phyloP scores from a whole-genome alignment of 2,329 filamentous ascomycete species.

The Alternaria triticimaculans region DNA sequence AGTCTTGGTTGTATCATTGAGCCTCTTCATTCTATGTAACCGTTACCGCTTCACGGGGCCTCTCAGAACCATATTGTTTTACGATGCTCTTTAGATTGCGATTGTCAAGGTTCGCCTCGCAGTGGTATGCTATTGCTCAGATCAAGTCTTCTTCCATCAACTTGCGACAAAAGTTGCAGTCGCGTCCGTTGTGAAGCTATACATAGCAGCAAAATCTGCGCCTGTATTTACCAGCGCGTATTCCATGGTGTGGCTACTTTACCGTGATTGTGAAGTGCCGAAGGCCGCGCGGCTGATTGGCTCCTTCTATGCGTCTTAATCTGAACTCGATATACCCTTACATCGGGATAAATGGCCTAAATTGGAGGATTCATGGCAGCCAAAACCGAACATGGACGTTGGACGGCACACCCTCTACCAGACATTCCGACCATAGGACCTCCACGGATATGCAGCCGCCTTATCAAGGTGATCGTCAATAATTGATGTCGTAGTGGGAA shows the following conservation, averaged over 20 bases:
- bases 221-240: conserved; percentile 13
- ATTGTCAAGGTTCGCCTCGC: conserved; percentile 21
- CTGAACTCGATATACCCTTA: conserved; percentile 25
- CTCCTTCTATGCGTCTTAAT: conserved; percentile 21
- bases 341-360: conserved; percentile 18
- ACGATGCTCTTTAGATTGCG: conserved; percentile 5
- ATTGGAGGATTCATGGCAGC: conserved; percentile 1
- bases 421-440: not conserved
- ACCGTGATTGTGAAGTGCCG: conserved; percentile 22
- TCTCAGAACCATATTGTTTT: conserved; percentile 15
- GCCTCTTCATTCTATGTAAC: conserved; percentile 10
- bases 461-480: not conserved
- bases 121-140: conserved; percentile 5
- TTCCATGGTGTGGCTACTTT: conserved; percentile 21
- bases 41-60: conserved; percentile 1
- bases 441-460: not conserved
- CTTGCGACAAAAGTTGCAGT: conserved; percentile 1
- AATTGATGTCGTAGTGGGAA: not conserved
- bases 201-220: conserved; percentile 14
- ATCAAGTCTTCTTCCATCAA: conserved; percentile 10
- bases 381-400: not conserved
- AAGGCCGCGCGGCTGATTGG: conserved; percentile 25
- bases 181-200: conserved; percentile 16
- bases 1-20: conserved; percentile 7
- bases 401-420: not conserved